Percentiles rank a stretch among this genome's conserved stretches.
Evolutionary conservation across 2,329 filamentous ascomycete species (phyloP).

Genomic region (Colletotrichum abscissum): DNA sequence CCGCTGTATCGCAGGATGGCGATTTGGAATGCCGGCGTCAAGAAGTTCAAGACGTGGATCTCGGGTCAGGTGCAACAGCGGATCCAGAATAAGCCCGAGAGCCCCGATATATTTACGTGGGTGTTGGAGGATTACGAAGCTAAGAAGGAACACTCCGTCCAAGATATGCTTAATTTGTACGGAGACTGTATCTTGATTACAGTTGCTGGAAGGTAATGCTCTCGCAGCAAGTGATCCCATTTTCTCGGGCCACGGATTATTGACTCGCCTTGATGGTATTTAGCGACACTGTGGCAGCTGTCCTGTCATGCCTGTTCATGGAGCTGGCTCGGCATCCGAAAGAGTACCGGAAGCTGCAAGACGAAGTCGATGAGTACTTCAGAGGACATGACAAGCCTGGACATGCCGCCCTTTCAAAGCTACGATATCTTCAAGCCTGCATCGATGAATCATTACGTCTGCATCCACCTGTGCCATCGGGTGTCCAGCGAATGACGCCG

Average conservation of each 20-base stretch:
- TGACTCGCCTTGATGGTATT: neutral
- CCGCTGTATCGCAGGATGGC: slow-evolving; percentile 35
- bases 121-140: slow-evolving; percentile 42
- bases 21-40: slow-evolving; percentile 35
- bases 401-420: slow-evolving; percentile 34
- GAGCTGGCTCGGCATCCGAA: slow-evolving; percentile 25
- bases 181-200: slow-evolving; percentile 43
- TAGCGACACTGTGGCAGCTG: slow-evolving; percentile 33
- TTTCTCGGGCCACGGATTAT: too few species aligned
- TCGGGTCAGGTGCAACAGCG: slow-evolving; percentile 16
- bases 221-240: too few species aligned
- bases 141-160: slow-evolving; percentile 19
- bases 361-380: slow-evolving; percentile 35
- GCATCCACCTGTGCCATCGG: slow-evolving; percentile 48
- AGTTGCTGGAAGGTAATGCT: slow-evolving; percentile 44
- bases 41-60: slow-evolving; percentile 36
- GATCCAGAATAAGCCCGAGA: slow-evolving; percentile 32
- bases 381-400: slow-evolving; percentile 24
- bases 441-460: slow-evolving; percentile 54
- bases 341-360: slow-evolving; percentile 2
- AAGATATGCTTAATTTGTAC: slow-evolving; percentile 39
- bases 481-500: slow-evolving; percentile 48
- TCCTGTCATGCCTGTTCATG: slow-evolving; percentile 31
- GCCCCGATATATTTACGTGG: slow-evolving; percentile 45
- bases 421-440: slow-evolving; percentile 45